Evolutionary conservation across 108 stramenopile genomes (phyloP), one percentile per base, ranked within the genome.

Genomic region (Asterionellopsis glacialis): DNA sequence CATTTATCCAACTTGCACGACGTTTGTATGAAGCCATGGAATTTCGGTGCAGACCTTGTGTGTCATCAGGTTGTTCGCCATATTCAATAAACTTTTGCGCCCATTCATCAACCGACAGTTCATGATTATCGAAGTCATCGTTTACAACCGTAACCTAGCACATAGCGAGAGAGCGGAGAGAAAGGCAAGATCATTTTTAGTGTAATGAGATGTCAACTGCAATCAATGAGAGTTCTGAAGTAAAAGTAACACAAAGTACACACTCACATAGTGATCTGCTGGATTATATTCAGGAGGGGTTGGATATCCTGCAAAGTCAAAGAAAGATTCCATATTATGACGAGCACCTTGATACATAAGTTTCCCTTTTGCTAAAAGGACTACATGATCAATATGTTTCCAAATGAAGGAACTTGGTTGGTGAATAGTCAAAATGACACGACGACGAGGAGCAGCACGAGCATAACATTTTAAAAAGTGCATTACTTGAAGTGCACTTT

Each of bases 401-500:
- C 83, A 84, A 25, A 84, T 74, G 43, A 75, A 75, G 12, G 53
- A 40, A 11, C 69, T 72, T 39, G 83, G 79, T 38, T 77, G 70
- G 38, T 80, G 73, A 21, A 84, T 77, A 16, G 83, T 84, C 5
- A 84, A 41, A 41, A 84, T 72, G 24, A 84, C 76, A 25, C 73
- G 68, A 12, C 83, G 60, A 28, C 65, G 61, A 28, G 71, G 41
- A 23, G 76, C 48, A 21, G 45, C 64, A 15, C 59, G 54, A 13
- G 54, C 75, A 65, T 79, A 81, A 25, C 57, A 55, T 39, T 73
- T 73, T 1, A 85, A 60, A 59, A 80, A 84, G 33, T 80, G 69
- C 83, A 84, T 80, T 9, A 80, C 55, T 47, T 80, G 76, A 12
- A 77, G 61, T n/a, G 77, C 72, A 21, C 69, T 71, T 49, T 74